Evolutionary conservation across 192 early-diverging fungal genomes (phyloP).

Genomic region (Coemansia sp.): DNA sequence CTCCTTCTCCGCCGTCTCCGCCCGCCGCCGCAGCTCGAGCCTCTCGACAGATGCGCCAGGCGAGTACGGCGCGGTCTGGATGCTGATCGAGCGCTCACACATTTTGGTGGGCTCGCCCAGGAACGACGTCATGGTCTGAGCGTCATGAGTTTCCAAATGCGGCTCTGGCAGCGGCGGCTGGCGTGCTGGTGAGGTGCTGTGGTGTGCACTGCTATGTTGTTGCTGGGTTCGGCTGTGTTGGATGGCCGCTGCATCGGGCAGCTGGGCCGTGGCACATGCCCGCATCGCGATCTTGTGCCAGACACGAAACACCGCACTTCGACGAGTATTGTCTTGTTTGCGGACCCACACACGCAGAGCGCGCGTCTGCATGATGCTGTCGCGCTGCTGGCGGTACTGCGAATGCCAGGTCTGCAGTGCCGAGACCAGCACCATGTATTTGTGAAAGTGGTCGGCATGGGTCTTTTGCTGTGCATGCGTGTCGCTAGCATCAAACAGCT

Average conservation of each 20-base stretch:
- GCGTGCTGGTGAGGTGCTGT: neutral
- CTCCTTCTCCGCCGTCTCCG: neutral
- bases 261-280: neutral
- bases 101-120: neutral
- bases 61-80: neutral
- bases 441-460: neutral
- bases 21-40: slow-evolving; percentile 4
- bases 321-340: slow-evolving; percentile 13
- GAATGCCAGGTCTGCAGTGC: neutral
- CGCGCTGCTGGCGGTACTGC: neutral
- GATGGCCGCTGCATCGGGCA: too few relatives aligned
- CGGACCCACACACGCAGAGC: slow-evolving; percentile 28
- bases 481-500: neutral
- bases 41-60: neutral
- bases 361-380: slow-evolving; percentile 17
- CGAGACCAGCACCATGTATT: neutral
- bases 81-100: slow-evolving; percentile 10
- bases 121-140: slow-evolving; percentile 30
- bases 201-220: too few relatives aligned
- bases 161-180: neutral
- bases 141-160: neutral
- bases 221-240: too few relatives aligned
- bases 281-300: slow-evolving; percentile 36
- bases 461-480: neutral
- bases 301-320: slow-evolving; percentile 18